Evolutionary conservation across 768 basidiomycete species (phyloP).

Genomic region (Termitomyces sp.): DNA sequence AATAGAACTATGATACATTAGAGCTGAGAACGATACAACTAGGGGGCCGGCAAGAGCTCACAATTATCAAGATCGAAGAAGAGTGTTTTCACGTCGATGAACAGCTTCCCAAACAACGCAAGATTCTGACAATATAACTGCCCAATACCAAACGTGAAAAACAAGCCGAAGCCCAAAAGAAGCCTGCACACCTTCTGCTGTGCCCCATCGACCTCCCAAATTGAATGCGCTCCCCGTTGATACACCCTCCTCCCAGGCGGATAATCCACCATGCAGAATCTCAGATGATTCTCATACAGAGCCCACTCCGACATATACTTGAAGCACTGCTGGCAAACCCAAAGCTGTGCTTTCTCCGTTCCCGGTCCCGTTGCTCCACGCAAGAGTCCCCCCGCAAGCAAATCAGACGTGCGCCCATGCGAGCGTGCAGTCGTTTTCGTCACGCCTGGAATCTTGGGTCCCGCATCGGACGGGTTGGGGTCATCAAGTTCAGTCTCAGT

Average conservation of each 20-base stretch:
- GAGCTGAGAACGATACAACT: not conserved
- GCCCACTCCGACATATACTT: slow-evolving; percentile 86
- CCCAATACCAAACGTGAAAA: not conserved
- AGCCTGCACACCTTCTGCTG: slow-evolving; percentile 62
- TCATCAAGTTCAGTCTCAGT: slow-evolving; percentile 65
- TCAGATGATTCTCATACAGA: slow-evolving; percentile 68
- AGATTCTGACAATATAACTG: slow-evolving; percentile 97
- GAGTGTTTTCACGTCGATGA: slow-evolving; percentile 96
- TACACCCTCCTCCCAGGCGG: slow-evolving; percentile 93
- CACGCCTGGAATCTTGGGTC: slow-evolving; percentile 47
- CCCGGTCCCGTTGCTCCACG: slow-evolving; percentile 29
- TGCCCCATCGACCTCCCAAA: slow-evolving; percentile 95
- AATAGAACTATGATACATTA: slow-evolving; percentile 61
- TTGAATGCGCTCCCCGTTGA: slow-evolving; percentile 80
- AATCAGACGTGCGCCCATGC: slow-evolving; percentile 71
- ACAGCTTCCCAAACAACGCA: slow-evolving; percentile 95
- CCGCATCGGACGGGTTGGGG: slow-evolving; percentile 14
- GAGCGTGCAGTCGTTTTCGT: slow-evolving; percentile 49
- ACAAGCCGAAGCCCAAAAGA: not conserved
- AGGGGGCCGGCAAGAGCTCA: slow-evolving; percentile 28
- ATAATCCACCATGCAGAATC: slow-evolving; percentile 57
- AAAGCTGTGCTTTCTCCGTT: slow-evolving; percentile 55
- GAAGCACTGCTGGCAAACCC: slow-evolving; percentile 93
- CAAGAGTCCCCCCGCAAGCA: slow-evolving; percentile 57
- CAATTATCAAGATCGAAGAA: slow-evolving; percentile 90